Conservation (phyloP, 768 basidiomycete genomes). For the Gloeopeniophorella convolvens region DNA sequence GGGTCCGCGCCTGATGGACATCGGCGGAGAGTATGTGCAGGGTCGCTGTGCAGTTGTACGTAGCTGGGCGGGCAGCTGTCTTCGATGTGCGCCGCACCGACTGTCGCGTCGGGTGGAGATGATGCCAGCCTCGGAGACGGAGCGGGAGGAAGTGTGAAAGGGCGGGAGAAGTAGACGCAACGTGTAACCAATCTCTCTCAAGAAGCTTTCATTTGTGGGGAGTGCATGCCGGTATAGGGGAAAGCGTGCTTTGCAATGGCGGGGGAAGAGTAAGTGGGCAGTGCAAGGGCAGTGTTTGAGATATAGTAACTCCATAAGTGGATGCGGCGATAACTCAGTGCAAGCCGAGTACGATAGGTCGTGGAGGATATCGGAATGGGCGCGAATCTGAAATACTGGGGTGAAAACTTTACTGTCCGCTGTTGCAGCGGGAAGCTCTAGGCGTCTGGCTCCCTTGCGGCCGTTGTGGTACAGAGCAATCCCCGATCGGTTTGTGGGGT, state of each 20-base stretch:
- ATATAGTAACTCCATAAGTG: background rate
- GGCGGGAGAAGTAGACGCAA: conserved; percentile 6
- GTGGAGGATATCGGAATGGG: conserved; percentile 12
- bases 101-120: conserved; percentile 15
- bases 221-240: conserved; percentile 4
- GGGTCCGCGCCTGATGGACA: conserved; percentile 6
- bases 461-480: background rate
- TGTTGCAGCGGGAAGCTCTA: background rate
- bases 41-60: no score
- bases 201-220: conserved; percentile 8
- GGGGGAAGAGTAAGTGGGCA: background rate
- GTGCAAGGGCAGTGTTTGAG: conserved; percentile 8
- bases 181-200: conserved; percentile 14
- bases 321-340: conserved; percentile 14
- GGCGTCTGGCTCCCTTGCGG: no score
- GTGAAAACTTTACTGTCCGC: conserved; percentile 7
- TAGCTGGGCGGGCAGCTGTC: background rate
- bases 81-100: conserved; percentile 9
- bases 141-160: conserved; percentile 2
- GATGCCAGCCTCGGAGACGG: conserved; percentile 16
- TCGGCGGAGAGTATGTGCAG: no score
- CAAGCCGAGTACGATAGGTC: conserved; percentile 6
- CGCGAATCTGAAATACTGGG: conserved; percentile 11
- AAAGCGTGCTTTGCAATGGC: background rate
- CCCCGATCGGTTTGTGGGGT: no score